Evolutionary conservation across 1,284 basidiomycete genomes (phyloP).

Genomic region (Boletellus sp.): DNA sequence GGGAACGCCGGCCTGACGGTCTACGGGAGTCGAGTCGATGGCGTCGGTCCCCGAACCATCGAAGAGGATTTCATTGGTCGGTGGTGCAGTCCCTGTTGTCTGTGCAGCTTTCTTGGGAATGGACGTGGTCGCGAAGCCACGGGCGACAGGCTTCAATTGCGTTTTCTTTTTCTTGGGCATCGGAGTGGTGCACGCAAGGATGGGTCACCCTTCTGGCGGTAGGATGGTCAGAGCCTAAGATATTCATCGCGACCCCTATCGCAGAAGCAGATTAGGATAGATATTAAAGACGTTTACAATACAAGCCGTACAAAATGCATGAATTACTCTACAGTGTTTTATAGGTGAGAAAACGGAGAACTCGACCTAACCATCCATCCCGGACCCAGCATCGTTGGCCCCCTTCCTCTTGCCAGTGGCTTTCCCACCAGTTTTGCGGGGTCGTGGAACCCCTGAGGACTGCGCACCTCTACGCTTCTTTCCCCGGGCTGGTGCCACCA

Average conservation of each 20-base stretch:
- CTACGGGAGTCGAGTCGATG: background rate
- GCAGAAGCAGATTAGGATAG: constrained; percentile 11
- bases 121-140: constrained; percentile 87
- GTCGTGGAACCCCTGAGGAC: constrained; percentile 17
- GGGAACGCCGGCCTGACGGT: constrained; percentile 4
- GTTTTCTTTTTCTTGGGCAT: constrained; percentile 90
- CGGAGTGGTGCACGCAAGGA: constrained; percentile 1
- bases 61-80: constrained; percentile 12
- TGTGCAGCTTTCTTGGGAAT: constrained; percentile 73
- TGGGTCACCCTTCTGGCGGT: background rate
- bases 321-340: constrained; percentile 30
- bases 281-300: constrained; percentile 32
- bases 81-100: constrained; percentile 20
- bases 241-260: too few species aligned
- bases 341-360: constrained; percentile 14
- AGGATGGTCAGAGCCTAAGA: too few species aligned
- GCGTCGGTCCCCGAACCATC: constrained; percentile 7
- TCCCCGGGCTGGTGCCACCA: constrained; percentile 26
- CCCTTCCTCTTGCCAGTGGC: constrained; percentile 31
- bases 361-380: constrained; percentile 28
- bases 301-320: constrained; percentile 30
- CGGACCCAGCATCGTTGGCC: constrained; percentile 23
- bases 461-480: constrained; percentile 35
- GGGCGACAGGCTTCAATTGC: constrained; percentile 69
- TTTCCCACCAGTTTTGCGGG: constrained; percentile 34